These are phyloP conservation scores for Penicillium lagena DNA, from an alignment of 495 filamentous ascomycete genomes.

Conservation along the genomic window DNA sequence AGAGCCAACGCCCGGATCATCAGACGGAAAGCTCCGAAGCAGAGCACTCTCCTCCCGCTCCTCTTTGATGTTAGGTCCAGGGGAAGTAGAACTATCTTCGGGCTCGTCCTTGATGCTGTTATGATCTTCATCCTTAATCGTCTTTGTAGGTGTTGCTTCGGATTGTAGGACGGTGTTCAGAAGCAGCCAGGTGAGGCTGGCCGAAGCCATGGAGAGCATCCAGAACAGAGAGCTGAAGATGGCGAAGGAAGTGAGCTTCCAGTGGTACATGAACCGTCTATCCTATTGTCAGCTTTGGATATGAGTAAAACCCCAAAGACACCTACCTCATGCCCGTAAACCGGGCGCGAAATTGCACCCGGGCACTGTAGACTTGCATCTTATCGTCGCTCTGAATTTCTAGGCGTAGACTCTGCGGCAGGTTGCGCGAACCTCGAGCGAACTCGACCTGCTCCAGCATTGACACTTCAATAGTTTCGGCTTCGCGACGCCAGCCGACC, in stretches of 20 bases:
- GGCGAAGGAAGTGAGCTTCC: constrained; percentile 61
- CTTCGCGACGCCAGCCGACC: constrained; percentile 47
- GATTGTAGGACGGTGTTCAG: constrained; percentile 31
- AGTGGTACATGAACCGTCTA: constrained; percentile 79
- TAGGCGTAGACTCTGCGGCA: constrained; percentile 53
- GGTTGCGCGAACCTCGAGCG: constrained; percentile 41
- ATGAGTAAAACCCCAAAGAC: no score
- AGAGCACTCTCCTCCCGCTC: constrained; percentile 15
- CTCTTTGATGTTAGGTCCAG: constrained; percentile 6
- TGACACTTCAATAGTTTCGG: constrained; percentile 51
- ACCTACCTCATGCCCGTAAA: constrained; percentile 62
- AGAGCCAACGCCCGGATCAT: constrained; percentile 20
- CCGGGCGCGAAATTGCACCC: constrained; percentile 60
- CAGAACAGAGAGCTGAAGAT: constrained; percentile 68
- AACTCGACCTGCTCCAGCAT: constrained; percentile 73
- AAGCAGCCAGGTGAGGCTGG: constrained; percentile 51
- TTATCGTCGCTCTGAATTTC: constrained; percentile 60
- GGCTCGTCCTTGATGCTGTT: constrained; percentile 20
- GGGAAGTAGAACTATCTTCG: constrained; percentile 4
- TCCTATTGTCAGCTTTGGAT: constrained; percentile 1
- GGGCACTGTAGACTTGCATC: constrained; percentile 69
- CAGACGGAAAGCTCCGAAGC: constrained; percentile 13
- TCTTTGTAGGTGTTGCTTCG: constrained; percentile 8
- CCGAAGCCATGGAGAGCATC: constrained; percentile 58
- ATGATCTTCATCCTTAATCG: not conserved